Evolutionary conservation across 257 asterid species (phyloP), one percentile per base, ranked within the genome.

Genomic region (Cruciata laevipes): DNA sequence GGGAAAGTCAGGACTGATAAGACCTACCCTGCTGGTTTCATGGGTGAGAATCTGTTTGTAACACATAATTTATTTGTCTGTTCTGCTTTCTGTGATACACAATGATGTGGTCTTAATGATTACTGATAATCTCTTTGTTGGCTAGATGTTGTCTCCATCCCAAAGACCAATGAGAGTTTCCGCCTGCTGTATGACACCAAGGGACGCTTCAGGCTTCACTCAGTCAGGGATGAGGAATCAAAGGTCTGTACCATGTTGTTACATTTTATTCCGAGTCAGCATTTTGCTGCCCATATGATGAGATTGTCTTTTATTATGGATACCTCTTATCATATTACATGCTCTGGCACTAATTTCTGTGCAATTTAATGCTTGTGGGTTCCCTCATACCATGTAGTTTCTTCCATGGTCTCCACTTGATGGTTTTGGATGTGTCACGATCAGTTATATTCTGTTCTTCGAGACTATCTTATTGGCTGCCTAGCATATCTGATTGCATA

Each of bases 1-100:
- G 89, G 88, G 35, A 87, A 87, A 74, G 95, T 87, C 52, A 83
- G 89, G 84, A 87, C 95, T 7, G 95, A 87, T 67, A 87, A 85
- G 79, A 83, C 91, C 1, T 87, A 85, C 52, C 92, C 95, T 60
- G 67, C 92, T 69, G 95, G 95, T 42, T 88, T 88, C 66, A 88
- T 88, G 95, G 95, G 95, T 87, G 79, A 18, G 81, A 30, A 8
- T 47, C 10, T 18, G 18, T 13, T 7, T 27, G 30, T 7, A 27
- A 13, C 38, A 16, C 63, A 0, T 25, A 20, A 27, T 59, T 25
- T 59, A 59, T 7, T 27, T 30, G 64, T 27, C 11, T 30, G 24
- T 27, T 6, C 51, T 24, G 21, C 23, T 21, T 57, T 5, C 62
- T 58, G 31, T 21, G 61, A 20, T 18, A 2, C 9, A 1, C 18